Conservation (phyloP, 495 filamentous ascomycete species). For the Lasiosphaeria miniovina region DNA sequence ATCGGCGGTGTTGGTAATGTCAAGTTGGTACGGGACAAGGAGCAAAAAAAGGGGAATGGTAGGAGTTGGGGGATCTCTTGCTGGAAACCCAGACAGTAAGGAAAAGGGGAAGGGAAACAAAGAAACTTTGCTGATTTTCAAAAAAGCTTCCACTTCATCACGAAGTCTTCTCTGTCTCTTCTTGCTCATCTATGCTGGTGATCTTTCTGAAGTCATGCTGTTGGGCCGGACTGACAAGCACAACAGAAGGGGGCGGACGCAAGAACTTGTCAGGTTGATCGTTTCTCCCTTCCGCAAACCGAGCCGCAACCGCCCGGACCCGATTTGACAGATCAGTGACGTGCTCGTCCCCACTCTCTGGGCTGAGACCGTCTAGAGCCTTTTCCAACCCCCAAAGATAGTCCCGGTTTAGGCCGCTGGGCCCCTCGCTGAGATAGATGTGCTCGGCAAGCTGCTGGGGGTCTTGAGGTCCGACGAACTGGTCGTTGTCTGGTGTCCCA, state of each 20-base stretch:
- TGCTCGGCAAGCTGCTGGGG: conserved; percentile 79
- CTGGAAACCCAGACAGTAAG: conserved; percentile 4
- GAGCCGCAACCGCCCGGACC: conserved; percentile 45
- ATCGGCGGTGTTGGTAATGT: background rate
- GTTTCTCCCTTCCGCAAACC: conserved; percentile 18
- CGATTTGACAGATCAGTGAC: conserved; percentile 61
- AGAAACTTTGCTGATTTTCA: conserved; percentile 11
- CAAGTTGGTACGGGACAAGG: background rate
- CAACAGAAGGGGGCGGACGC: conserved; percentile 26
- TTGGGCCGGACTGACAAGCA: conserved; percentile 14
- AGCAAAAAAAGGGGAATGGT: conserved; percentile 3
- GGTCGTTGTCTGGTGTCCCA: conserved; percentile 87
- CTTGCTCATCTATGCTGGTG: conserved; percentile 56
- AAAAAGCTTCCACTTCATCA: conserved; percentile 14
- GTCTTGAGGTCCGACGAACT: conserved; percentile 82
- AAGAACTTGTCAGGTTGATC: conserved; percentile 20
- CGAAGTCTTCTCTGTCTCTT: conserved; percentile 53
- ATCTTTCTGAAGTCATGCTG: conserved; percentile 44
- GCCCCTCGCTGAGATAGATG: conserved; percentile 71
- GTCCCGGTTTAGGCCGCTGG: conserved; percentile 87
- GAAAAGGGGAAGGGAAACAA: conserved; percentile 6
- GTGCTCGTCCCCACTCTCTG: conserved; percentile 81
- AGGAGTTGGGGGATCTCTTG: conserved; percentile 1
- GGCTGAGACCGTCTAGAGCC: conserved; percentile 69
- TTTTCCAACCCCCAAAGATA: conserved; percentile 83